Evolutionary conservation across 768 basidiomycete species (phyloP).

Genomic region (Suillus alpinus): DNA sequence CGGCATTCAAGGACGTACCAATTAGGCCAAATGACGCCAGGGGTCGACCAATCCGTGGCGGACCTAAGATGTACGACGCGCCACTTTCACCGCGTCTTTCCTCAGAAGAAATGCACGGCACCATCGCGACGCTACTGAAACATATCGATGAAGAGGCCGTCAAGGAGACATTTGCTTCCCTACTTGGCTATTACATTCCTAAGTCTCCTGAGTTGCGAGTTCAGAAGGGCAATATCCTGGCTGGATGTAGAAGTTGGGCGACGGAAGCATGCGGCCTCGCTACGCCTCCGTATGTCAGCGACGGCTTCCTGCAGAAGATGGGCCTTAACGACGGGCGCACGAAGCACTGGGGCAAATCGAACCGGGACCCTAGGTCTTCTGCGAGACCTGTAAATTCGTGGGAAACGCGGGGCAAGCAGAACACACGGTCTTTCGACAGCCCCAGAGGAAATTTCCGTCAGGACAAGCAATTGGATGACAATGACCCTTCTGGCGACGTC

Average conservation of each 20-base stretch:
- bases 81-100: constrained; percentile 12
- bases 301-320: constrained; percentile 42
- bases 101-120: constrained; percentile 26
- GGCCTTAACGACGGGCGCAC: constrained; percentile 33
- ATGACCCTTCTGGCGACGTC: not conserved
- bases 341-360: constrained; percentile 16
- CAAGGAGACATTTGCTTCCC: constrained; percentile 58
- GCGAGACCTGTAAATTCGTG: constrained; percentile 1
- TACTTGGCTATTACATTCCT: constrained; percentile 71
- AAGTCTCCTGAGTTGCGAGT: constrained; percentile 48
- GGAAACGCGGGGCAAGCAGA: constrained; percentile 5
- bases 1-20: constrained; percentile 27
- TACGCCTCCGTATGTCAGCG: constrained; percentile 49
- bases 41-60: constrained; percentile 4
- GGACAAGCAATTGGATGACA: not conserved
- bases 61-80: constrained; percentile 11
- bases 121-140: constrained; percentile 29
- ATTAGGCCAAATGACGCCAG: not conserved
- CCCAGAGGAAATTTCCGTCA: not conserved
- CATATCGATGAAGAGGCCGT: constrained; percentile 50
- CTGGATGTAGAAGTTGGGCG: constrained; percentile 63
- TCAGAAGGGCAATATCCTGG: constrained; percentile 41
- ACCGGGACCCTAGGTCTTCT: not conserved
- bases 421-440: not conserved
- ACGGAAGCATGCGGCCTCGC: constrained; percentile 51